phyloP scores from a whole-genome alignment of 305 asterid genomes.

The Solanum hybrid region DNA sequence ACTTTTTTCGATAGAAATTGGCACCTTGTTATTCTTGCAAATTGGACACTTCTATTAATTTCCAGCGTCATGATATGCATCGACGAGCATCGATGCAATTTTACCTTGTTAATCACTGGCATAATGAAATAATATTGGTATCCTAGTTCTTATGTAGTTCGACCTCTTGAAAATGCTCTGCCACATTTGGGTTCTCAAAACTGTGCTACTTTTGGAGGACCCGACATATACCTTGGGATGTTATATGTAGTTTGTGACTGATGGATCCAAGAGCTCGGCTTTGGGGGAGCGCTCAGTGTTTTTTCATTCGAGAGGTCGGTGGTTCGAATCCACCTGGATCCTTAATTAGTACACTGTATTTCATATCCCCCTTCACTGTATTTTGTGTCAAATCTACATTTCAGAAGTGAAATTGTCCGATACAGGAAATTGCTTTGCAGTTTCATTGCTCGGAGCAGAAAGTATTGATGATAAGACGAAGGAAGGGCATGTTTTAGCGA shows the following conservation, averaged over 20 bases:
- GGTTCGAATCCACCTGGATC: conserved; percentile 38
- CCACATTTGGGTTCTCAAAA: background rate
- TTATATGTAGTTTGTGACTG: background rate
- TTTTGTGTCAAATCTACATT: background rate
- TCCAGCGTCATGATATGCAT: background rate
- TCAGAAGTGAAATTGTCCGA: background rate
- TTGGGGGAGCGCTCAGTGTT: conserved; percentile 34
- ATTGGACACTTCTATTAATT: background rate
- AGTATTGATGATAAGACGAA: background rate
- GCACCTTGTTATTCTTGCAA: background rate
- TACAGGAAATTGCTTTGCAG: background rate
- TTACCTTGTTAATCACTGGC: background rate
- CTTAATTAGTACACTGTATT: background rate
- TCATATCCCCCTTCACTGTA: background rate
- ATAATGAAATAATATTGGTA: background rate
- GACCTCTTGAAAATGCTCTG: background rate
- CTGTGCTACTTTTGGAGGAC: background rate
- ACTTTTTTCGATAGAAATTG: background rate
- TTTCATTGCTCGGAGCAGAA: background rate
- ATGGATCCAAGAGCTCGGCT: conserved; percentile 31
- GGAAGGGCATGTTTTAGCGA: background rate
- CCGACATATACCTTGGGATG: background rate
- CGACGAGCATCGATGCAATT: too few relatives aligned
- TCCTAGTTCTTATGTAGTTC: background rate
- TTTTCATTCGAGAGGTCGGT: conserved; percentile 30